phyloP scores from a whole-genome alignment of 2,329 filamentous ascomycete species.

The Colletotrichum costaricense region DNA sequence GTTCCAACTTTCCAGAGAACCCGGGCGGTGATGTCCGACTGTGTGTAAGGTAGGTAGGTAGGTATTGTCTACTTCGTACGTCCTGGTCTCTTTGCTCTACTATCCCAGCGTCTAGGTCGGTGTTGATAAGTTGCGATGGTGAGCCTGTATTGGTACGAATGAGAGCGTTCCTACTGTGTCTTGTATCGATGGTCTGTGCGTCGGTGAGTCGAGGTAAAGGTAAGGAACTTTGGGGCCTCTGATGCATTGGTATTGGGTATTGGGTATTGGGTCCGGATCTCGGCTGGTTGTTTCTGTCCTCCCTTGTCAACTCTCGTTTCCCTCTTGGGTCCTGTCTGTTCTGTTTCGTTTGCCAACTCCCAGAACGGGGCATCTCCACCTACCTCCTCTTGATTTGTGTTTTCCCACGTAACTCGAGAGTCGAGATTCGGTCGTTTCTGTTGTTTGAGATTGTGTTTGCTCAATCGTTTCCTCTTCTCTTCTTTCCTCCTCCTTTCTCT shows the following conservation, averaged over 20 bases:
- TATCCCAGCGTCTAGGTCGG: constrained; percentile 5
- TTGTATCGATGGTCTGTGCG: constrained; percentile 3
- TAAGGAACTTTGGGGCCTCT: background rate
- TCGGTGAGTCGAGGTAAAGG: constrained; percentile 11
- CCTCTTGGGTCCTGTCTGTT: background rate
- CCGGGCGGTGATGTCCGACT: background rate
- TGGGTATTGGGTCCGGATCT: background rate
- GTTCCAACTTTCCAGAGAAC: background rate
- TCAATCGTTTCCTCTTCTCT: constrained; percentile 5
- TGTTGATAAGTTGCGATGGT: background rate
- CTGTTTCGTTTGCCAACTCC: background rate
- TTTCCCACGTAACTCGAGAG: background rate
- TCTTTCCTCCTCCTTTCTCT: constrained; percentile 6
- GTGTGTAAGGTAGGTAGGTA: background rate
- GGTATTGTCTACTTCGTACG: background rate
- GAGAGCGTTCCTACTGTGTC: background rate
- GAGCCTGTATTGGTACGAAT: background rate
- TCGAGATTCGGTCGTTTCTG: background rate
- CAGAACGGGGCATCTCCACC: background rate
- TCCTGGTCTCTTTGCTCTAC: background rate
- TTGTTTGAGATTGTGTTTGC: background rate
- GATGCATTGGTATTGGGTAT: constrained; percentile 12
- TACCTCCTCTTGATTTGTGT: constrained; percentile 24
- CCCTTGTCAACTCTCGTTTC: constrained; percentile 12
- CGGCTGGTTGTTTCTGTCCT: constrained; percentile 6